Evolutionary conservation across 2,329 filamentous ascomycete genomes (phyloP).

Genomic region (Plectosphaerella sp.): DNA sequence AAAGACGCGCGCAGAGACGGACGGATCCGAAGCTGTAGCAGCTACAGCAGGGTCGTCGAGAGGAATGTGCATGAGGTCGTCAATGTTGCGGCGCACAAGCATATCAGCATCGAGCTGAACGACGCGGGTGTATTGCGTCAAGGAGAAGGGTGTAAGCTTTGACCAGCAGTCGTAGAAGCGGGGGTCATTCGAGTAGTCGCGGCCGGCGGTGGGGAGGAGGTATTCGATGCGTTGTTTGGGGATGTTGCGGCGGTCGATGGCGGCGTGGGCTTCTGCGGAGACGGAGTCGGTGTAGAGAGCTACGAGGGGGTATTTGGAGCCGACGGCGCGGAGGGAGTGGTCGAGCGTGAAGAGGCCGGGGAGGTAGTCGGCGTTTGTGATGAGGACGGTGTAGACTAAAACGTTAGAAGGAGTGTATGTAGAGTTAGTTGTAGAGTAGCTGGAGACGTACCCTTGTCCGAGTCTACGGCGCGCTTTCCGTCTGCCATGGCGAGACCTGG

Average conservation of each 20-base stretch:
- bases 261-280: constrained; percentile 61
- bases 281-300: constrained; percentile 80
- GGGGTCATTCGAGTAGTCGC: constrained; percentile 69
- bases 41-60: constrained; percentile 49
- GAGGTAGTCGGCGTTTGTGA: constrained; percentile 80
- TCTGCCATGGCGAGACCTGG: constrained; percentile 8
- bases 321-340: constrained; percentile 63
- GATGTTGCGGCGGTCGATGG: constrained; percentile 66
- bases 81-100: constrained; percentile 66
- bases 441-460: constrained; percentile 30
- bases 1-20: constrained; percentile 62
- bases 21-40: background rate
- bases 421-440: background rate
- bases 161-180: constrained; percentile 90
- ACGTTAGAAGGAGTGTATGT: background rate
- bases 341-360: constrained; percentile 78
- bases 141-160: constrained; percentile 62
- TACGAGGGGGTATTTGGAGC: constrained; percentile 71
- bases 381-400: constrained; percentile 81
- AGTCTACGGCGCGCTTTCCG: constrained; percentile 28
- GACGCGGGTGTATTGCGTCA: constrained; percentile 72
- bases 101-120: constrained; percentile 64
- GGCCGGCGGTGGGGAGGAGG: constrained; percentile 62
- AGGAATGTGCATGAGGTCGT: constrained; percentile 81
- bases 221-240: constrained; percentile 66